Evolutionary conservation across 257 asterid species (phyloP).

Genomic region (Petrea volubilis): DNA sequence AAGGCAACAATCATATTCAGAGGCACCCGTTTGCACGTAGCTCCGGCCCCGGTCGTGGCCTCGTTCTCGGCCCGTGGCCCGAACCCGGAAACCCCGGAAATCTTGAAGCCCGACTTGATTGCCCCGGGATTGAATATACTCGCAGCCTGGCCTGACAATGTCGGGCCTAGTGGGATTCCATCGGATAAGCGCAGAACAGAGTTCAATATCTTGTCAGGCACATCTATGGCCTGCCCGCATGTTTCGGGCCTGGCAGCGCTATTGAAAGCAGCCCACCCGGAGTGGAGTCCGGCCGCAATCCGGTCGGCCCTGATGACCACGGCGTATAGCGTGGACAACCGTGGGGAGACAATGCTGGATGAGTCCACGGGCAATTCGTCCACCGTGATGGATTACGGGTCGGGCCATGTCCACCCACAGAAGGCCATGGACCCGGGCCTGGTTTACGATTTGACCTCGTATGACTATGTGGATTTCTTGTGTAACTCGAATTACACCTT

Average conservation of each 20-base stretch:
- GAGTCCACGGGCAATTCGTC: slow-evolving; percentile 78
- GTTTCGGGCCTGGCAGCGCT: slow-evolving; percentile 83
- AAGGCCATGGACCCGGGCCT: slow-evolving; percentile 92
- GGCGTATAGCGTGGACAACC: slow-evolving; percentile 68
- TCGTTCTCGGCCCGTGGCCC: slow-evolving; percentile 93
- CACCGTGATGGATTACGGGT: slow-evolving; percentile 79
- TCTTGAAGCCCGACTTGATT: slow-evolving; percentile 78
- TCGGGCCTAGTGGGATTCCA: slow-evolving; percentile 69
- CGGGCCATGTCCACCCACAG: slow-evolving; percentile 89
- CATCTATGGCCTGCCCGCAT: slow-evolving; percentile 96
- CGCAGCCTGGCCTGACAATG: slow-evolving; percentile 83
- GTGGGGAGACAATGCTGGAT: slow-evolving; percentile 66
- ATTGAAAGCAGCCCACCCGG: slow-evolving; percentile 88
- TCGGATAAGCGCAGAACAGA: slow-evolving; percentile 71
- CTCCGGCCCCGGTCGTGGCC: slow-evolving; percentile 87
- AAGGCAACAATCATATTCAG: slow-evolving; percentile 59
- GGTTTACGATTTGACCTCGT: slow-evolving; percentile 60
- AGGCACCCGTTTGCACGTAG: slow-evolving; percentile 67
- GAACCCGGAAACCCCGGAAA: slow-evolving; percentile 77
- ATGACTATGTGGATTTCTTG: slow-evolving; percentile 72
- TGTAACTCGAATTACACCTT: slow-evolving; percentile 77
- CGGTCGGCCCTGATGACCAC: slow-evolving; percentile 92
- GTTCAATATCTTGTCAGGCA: slow-evolving; percentile 80
- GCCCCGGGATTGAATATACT: slow-evolving; percentile 93
- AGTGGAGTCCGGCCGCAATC: slow-evolving; percentile 91